Percentiles rank a stretch among this genome's conserved stretches.
Evolutionary conservation across 225 moss, liverwort and hornwort species (phyloP).

Genomic region (Marchantia paleacea): DNA sequence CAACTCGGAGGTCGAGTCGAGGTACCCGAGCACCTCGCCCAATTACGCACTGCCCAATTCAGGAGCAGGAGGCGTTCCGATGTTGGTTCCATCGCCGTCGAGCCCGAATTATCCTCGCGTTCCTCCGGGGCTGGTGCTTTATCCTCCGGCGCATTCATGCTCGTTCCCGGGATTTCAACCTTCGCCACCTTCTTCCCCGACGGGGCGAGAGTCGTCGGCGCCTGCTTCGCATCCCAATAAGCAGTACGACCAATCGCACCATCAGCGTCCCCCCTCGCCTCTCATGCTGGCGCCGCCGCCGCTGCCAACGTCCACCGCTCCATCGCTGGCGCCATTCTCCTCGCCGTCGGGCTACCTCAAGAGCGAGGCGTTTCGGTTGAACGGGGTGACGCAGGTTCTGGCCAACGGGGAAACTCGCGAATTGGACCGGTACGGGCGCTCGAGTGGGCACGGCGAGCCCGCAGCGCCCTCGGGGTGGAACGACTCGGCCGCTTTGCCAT

Average conservation of each 20-base stretch:
- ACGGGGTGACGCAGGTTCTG: no score
- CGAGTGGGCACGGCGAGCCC: not conserved
- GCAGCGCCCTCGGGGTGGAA: not conserved
- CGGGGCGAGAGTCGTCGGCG: not conserved
- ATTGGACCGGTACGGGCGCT: not conserved
- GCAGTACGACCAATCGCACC: not conserved
- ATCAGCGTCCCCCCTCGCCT: not conserved
- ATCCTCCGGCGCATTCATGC: not conserved
- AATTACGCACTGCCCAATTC: not conserved
- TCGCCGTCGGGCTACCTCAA: not conserved
- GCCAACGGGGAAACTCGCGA: not conserved
- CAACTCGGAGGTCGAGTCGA: not conserved
- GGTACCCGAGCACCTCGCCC: not conserved
- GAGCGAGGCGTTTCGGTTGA: not conserved
- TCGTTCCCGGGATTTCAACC: constrained; percentile 1
- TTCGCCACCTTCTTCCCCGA: not conserved
- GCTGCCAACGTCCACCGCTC: not conserved
- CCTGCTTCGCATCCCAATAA: not conserved
- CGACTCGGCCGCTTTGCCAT: not conserved
- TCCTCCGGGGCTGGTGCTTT: not conserved
- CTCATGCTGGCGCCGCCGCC: not conserved
- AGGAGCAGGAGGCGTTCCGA: no score
- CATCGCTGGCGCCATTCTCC: not conserved
- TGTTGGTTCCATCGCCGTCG: not conserved
- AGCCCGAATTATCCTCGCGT: not conserved